phyloP scores from a whole-genome alignment of 441 rosid species.

The Syzygium syzygioides region DNA sequence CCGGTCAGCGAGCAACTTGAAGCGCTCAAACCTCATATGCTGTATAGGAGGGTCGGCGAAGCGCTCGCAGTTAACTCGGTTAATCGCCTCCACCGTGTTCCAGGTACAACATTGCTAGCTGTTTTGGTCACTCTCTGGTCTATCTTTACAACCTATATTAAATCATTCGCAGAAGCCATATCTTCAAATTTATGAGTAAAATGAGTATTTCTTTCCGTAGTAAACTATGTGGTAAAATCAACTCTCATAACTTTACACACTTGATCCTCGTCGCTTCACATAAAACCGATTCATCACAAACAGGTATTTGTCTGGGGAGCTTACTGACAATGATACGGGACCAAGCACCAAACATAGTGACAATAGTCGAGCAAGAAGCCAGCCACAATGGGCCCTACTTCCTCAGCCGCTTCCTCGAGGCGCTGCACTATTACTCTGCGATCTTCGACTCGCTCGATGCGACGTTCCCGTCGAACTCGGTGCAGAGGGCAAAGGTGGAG shows the following conservation, averaged over 20 bases:
- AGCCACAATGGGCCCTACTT: constrained; percentile 62
- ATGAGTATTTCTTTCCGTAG: neutral
- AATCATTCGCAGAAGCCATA: neutral
- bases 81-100: constrained; percentile 46
- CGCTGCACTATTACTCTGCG: constrained; percentile 53
- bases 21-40: constrained; percentile 45
- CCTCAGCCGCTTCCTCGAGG: constrained; percentile 58
- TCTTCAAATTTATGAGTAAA: neutral
- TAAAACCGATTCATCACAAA: neutral
- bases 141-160: neutral
- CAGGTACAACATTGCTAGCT: constrained; percentile 4
- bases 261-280: neutral
- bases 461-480: constrained; percentile 48
- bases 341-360: constrained; percentile 57
- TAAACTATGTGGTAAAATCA: neutral
- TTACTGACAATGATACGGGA: constrained; percentile 45
- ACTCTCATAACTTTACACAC: neutral
- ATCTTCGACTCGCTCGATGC: constrained; percentile 52
- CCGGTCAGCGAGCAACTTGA: constrained; percentile 47
- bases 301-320: constrained; percentile 25
- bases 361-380: constrained; percentile 59
- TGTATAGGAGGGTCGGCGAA: constrained; percentile 53
- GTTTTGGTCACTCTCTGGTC: neutral
- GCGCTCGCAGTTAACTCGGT: constrained; percentile 56
- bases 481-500: constrained; percentile 59